Evolutionary conservation across 2,329 filamentous ascomycete species (phyloP), one percentile per base, ranked within the genome.

Genomic region (Diaporthe longicolla): DNA sequence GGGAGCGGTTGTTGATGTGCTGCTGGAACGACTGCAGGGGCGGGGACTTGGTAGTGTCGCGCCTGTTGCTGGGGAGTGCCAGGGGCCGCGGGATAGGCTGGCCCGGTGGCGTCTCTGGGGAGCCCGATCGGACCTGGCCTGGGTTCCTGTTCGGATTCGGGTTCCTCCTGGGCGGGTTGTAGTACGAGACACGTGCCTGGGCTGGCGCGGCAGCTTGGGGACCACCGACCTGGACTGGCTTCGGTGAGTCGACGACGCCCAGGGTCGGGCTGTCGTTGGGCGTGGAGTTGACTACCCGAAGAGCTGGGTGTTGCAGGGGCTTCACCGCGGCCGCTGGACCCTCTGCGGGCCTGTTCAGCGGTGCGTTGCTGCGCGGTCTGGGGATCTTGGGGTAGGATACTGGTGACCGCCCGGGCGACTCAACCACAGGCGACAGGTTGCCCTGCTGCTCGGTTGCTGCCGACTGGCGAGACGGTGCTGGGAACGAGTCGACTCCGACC

Each of bases 401-500:
- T 19, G 82, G 81, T 45, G 83, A 81, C 21, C 79, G 80, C 29
- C 81, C 72, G 3, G 86, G 87, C 0, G 86, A 87, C 77, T 89
- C 87, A 17, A 81, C 81, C 8, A 89, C 87, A 1, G 87, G 88
- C 0, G 88, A 87, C 6, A 89, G 82, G 58, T 82, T 83, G 72
- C 75, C 79, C 70, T 74, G 80, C 43, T 80, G 54, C 13, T 70
- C 69, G 5, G 63, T 35, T 3, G 35, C 57, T 11, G 17, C 37
- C 5, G 73, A 69, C 26, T 37, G 61, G 29, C 70, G 50, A n/a
- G 50, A 19, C 1, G 73, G 73, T 24, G 52, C 43, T 6, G 66
- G 71, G 26, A 75, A 73, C 4, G 68, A 32, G 3, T 73, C 66
- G 32, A 75, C 59, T 19, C 68, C 75, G 48, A 70, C 70, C 24